A percentile compares a stretch with the other conserved stretches of the same genome.
Evolutionary conservation across 2,329 filamentous ascomycete genomes (phyloP).

Genomic region (Aspergillus sp.): DNA sequence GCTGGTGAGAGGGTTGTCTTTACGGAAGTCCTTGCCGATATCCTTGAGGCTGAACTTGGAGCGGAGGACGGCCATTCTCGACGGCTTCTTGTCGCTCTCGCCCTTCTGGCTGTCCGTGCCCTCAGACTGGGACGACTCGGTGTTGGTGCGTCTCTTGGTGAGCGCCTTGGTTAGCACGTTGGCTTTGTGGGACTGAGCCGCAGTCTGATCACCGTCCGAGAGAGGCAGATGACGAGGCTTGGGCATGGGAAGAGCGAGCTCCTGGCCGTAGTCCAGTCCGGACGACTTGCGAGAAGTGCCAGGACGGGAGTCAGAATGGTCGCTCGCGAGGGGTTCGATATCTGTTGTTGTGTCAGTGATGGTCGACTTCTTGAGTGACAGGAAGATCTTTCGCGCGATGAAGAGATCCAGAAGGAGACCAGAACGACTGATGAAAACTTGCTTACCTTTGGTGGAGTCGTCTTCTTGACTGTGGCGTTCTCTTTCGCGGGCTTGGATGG

Average conservation of each 20-base stretch:
- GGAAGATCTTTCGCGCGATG: not conserved
- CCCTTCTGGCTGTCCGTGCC: conserved; percentile 2
- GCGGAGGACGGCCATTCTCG: conserved; percentile 23
- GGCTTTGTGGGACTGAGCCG: not conserved
- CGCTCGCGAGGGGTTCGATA: not conserved
- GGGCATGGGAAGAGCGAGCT: conserved; percentile 29
- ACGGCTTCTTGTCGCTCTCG: conserved; percentile 21
- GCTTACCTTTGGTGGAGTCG: not conserved
- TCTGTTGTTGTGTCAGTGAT: not conserved
- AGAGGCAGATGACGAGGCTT: conserved; percentile 16
- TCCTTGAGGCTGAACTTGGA: conserved; percentile 33
- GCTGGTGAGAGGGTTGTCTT: conserved; percentile 10
- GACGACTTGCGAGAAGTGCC: conserved; percentile 15
- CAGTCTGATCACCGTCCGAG: conserved; percentile 3
- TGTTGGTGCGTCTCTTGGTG: conserved; percentile 17
- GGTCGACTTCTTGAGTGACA: not conserved
- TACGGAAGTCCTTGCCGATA: conserved; percentile 24
- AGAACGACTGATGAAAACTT: not conserved
- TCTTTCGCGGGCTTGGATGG: conserved; percentile 20
- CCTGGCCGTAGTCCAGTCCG: conserved; percentile 24
- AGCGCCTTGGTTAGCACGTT: conserved; percentile 3
- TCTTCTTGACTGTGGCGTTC: conserved; percentile 7
- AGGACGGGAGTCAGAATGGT: conserved; percentile 2
- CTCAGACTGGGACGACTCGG: conserved; percentile 9
- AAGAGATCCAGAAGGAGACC: not conserved